phyloP scores from a whole-genome alignment of 2,329 filamentous ascomycete species.

The Xylariaceae sp. region DNA sequence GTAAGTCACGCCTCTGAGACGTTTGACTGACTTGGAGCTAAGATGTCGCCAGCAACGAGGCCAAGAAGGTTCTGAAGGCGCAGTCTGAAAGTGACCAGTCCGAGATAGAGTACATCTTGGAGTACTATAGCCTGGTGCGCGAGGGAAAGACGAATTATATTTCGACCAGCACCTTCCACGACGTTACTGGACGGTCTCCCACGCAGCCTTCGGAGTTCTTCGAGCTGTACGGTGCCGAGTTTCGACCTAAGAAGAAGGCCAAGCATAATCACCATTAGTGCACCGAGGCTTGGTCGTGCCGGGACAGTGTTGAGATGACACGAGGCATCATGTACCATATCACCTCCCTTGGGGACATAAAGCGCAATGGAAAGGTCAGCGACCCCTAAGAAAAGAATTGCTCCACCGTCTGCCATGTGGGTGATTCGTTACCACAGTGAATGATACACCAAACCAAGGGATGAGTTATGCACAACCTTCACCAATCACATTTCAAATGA shows the following conservation, averaged over 20 bases:
- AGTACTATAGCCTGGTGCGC: constrained; percentile 50
- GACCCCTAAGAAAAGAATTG: too few species aligned
- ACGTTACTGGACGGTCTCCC: constrained; percentile 43
- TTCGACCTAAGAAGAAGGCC: constrained; percentile 35
- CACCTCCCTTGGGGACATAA: too few species aligned
- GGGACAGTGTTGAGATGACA: too few species aligned
- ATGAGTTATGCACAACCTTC: too few species aligned
- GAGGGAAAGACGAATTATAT: constrained; percentile 54
- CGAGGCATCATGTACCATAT: too few species aligned
- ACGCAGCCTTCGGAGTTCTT: constrained; percentile 48
- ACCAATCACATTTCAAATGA: too few species aligned
- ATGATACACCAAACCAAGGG: too few species aligned
- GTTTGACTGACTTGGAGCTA: background rate
- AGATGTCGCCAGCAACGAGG: constrained; percentile 20
- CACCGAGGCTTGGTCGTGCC: too few species aligned
- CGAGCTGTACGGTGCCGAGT: constrained; percentile 39
- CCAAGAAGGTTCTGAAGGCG: constrained; percentile 31
- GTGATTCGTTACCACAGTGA: too few species aligned
- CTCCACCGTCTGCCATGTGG: too few species aligned
- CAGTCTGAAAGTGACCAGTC: constrained; percentile 35
- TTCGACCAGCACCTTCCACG: constrained; percentile 45
- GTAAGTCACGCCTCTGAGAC: constrained; percentile 26
- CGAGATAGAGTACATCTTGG: constrained; percentile 45
- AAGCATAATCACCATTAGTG: background rate
- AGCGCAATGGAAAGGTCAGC: too few species aligned